phyloP scores from a whole-genome alignment of 768 basidiomycete genomes.

The Mycena alexandri region DNA sequence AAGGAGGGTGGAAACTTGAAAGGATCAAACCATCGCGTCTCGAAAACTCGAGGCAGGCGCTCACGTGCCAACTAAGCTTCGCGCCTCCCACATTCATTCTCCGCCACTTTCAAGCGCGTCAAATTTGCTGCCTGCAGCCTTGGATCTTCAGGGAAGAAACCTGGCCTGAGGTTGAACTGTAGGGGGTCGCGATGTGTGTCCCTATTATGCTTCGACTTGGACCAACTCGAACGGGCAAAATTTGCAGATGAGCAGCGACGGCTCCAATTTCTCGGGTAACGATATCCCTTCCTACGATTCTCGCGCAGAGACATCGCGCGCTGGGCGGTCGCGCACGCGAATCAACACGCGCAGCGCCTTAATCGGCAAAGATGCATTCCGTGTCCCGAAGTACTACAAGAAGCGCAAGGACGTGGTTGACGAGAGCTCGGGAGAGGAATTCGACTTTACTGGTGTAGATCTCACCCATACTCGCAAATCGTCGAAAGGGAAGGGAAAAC shows the following conservation, averaged over 20 bases:
- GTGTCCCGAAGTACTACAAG: conserved; percentile 11
- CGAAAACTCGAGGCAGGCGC: not conserved
- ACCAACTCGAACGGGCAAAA: not conserved
- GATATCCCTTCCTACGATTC: not conserved
- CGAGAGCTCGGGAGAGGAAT: conserved; percentile 5
- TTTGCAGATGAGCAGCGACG: conserved; percentile 9
- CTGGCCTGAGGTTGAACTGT: not conserved
- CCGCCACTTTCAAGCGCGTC: too few species aligned
- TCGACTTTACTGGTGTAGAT: conserved; percentile 19
- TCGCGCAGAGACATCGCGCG: not conserved
- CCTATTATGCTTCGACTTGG: not conserved
- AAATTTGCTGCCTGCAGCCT: not conserved
- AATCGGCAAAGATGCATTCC: not conserved
- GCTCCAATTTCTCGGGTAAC: conserved; percentile 5
- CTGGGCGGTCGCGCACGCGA: conserved; percentile 1
- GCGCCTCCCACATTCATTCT: too few species aligned
- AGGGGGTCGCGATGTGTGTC: conserved; percentile 6
- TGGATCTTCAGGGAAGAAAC: too few species aligned
- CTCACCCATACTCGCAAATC: not conserved
- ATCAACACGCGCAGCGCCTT: not conserved
- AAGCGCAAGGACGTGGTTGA: not conserved
- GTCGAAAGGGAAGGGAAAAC: conserved; percentile 20
- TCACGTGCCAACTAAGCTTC: not conserved
- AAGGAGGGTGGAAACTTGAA: not conserved
- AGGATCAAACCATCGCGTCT: not conserved